Evolutionary conservation across 1,284 basidiomycete species (phyloP).

Genomic region (Mycena citricolor): DNA sequence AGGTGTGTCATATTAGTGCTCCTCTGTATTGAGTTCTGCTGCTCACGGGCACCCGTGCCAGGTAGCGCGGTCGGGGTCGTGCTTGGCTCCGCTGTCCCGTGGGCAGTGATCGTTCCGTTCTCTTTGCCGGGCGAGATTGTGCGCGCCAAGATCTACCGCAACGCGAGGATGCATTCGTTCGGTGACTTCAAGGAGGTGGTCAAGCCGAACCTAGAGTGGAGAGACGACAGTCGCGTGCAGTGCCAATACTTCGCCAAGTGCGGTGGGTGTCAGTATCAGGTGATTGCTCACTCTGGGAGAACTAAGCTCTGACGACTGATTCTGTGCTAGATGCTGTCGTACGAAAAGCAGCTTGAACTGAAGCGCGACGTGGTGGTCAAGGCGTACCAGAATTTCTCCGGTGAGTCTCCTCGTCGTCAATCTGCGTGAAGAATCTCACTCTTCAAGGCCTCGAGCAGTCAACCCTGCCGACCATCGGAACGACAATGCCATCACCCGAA

Average conservation of each 20-base stretch:
- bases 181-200: constrained; percentile 77
- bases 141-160: constrained; percentile 67
- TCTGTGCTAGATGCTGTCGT: constrained; percentile 76
- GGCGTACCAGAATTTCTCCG: constrained; percentile 82
- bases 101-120: constrained; percentile 83
- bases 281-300: constrained; percentile 28
- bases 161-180: constrained; percentile 66
- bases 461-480: constrained; percentile 65
- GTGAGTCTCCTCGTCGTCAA: constrained; percentile 32
- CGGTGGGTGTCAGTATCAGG: constrained; percentile 78
- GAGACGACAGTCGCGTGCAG: constrained; percentile 63
- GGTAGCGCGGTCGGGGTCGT: constrained; percentile 71
- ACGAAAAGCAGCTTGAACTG: constrained; percentile 81
- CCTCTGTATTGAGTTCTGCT: too few relatives aligned
- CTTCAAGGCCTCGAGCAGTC: constrained; percentile 52
- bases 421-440: not conserved
- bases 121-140: constrained; percentile 81
- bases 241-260: constrained; percentile 90
- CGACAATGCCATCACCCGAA: constrained; percentile 84
- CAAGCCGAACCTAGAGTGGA: constrained; percentile 59
- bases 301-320: too few relatives aligned
- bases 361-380: constrained; percentile 88
- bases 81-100: constrained; percentile 51
- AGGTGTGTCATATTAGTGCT: constrained; percentile 53
- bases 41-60: constrained; percentile 36